Conservation (phyloP, 257 asterid species). For the Eucommia ulmoides region DNA sequence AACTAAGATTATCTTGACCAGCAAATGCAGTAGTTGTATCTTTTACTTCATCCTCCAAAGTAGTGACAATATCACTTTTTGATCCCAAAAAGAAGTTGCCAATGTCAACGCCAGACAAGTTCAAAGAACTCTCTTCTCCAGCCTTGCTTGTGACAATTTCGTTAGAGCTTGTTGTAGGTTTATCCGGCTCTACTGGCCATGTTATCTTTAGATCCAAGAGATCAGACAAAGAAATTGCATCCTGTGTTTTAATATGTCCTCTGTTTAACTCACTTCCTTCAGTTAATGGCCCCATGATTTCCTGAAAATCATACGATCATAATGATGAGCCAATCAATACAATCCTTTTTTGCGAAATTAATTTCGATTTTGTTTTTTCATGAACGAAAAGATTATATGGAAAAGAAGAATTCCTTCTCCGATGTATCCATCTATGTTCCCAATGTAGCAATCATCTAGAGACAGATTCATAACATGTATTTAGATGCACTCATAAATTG, state of each 20-base stretch:
- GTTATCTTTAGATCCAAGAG: conserved; percentile 43
- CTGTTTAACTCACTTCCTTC: conserved; percentile 29
- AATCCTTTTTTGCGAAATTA: background rate
- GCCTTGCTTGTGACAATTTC: conserved; percentile 18
- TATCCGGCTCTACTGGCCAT: conserved; percentile 41
- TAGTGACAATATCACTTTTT: conserved; percentile 17
- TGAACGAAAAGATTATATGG: background rate
- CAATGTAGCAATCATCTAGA: background rate
- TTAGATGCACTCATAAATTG: background rate
- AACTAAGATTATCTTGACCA: conserved; percentile 28
- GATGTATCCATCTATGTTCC: background rate
- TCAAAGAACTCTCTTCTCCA: conserved; percentile 23
- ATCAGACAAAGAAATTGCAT: conserved; percentile 39
- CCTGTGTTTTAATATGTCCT: conserved; percentile 34
- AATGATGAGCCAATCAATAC: background rate
- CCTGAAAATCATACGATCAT: conserved; percentile 40
- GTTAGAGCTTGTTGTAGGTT: conserved; percentile 18
- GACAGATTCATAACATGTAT: background rate
- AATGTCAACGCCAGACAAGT: conserved; percentile 43
- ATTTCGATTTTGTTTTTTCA: background rate
- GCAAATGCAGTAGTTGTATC: conserved; percentile 19
- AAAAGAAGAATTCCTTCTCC: background rate
- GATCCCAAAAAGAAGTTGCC: conserved; percentile 44
- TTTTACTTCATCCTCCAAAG: conserved; percentile 19
- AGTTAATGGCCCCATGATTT: conserved; percentile 35